Percentiles rank a stretch among this genome's conserved stretches.
Evolutionary conservation across 140 eudicot genomes (phyloP).

Genomic region (Oenanthe javanica): DNA sequence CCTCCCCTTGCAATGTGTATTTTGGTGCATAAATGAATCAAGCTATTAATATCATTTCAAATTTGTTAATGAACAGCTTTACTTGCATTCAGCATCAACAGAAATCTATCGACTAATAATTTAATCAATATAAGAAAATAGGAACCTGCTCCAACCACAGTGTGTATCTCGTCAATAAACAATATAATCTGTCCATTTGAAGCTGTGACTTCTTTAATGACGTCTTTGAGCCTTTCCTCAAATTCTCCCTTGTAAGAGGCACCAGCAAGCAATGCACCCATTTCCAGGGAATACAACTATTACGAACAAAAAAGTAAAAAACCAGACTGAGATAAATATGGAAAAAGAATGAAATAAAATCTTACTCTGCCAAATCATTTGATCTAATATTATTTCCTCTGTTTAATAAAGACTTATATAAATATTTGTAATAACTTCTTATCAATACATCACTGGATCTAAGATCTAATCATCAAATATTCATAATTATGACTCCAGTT

Average conservation of each 20-base stretch:
- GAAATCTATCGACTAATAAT: too few relatives aligned
- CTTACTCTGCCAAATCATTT: neutral
- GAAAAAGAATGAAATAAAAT: too few relatives aligned
- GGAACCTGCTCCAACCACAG: slow-evolving; percentile 94
- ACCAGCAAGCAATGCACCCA: slow-evolving; percentile 97
- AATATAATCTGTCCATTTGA: slow-evolving; percentile 82
- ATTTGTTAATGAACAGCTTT: neutral
- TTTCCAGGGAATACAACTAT: slow-evolving; percentile 79
- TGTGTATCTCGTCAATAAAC: slow-evolving; percentile 89
- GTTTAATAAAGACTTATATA: neutral
- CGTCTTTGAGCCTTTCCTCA: slow-evolving; percentile 93
- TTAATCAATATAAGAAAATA: neutral
- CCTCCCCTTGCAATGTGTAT: neutral
- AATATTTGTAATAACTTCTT: neutral
- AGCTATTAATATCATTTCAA: neutral
- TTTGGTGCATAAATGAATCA: neutral
- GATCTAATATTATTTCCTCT: neutral
- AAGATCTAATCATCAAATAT: neutral
- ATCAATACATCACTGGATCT: neutral
- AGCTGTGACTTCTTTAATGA: slow-evolving; percentile 71
- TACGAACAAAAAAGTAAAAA: neutral
- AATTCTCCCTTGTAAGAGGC: slow-evolving; percentile 87
- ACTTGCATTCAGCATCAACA: neutral
- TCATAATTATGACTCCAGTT: too few relatives aligned
- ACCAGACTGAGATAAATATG: neutral